Percentiles rank a stretch among this genome's conserved stretches.
Evolutionary conservation across 1,139 yeast species (phyloP).

Genomic region (Magnusiomyces fungicola): DNA sequence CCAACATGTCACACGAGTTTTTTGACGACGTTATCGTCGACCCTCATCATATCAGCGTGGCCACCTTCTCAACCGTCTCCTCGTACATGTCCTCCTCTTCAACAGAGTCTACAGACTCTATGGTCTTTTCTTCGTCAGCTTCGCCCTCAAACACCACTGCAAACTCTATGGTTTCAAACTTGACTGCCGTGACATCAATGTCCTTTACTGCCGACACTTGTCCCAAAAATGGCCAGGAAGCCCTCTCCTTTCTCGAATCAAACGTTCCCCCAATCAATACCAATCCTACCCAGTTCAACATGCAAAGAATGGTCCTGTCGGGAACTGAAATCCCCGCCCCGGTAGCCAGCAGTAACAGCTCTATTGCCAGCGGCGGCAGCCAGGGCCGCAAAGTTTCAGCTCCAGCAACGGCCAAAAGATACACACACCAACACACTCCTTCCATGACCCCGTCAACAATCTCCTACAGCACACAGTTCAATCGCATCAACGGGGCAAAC

Average conservation of each 20-base stretch:
- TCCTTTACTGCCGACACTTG: too few species aligned
- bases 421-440: neutral
- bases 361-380: neutral
- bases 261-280: neutral
- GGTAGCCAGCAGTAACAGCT: neutral
- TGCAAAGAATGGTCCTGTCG: neutral
- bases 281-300: neutral
- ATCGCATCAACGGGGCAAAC: neutral
- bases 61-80: conserved; percentile 6
- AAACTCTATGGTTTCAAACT: too few species aligned
- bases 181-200: too few species aligned
- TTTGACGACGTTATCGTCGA: conserved; percentile 7
- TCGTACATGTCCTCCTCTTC: conserved; percentile 6
- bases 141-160: conserved; percentile 5
- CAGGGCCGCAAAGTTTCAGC: too few species aligned
- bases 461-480: neutral
- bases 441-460: neutral
- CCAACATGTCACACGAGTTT: neutral
- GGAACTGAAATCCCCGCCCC: neutral
- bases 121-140: neutral
- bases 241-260: neutral
- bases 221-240: too few species aligned
- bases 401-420: neutral
- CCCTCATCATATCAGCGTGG: conserved; percentile 6
- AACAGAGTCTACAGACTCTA: conserved; percentile 8